Conservation (phyloP, 768 basidiomycete species). For the Panaeolus cyanescens region DNA sequence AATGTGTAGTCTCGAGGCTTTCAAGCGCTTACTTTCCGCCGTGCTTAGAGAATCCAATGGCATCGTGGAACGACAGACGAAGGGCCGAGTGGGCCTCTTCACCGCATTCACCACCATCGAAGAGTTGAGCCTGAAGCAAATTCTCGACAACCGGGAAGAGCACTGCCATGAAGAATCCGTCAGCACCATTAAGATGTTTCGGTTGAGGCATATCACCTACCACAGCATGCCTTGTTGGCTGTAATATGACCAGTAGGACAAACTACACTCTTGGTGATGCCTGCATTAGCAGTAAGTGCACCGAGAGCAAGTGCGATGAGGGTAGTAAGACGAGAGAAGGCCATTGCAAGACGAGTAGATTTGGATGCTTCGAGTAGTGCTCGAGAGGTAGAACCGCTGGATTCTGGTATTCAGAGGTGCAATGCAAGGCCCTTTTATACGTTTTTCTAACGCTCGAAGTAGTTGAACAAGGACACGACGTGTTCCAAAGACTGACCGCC, state of each 20-base stretch:
- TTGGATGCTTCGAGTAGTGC: background rate
- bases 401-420: background rate
- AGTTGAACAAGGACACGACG: too few species aligned
- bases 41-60: constrained; percentile 17
- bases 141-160: constrained; percentile 17
- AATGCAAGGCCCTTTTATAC: background rate
- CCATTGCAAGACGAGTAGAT: constrained; percentile 13
- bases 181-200: background rate
- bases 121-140: constrained; percentile 16
- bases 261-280: constrained; percentile 19
- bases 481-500: too few species aligned
- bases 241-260: constrained; percentile 22
- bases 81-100: constrained; percentile 20
- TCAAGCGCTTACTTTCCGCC: constrained; percentile 13
- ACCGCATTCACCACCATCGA: constrained; percentile 18
- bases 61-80: constrained; percentile 18
- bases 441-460: too few species aligned
- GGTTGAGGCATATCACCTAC: background rate
- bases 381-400: background rate
- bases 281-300: constrained; percentile 10
- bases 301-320: constrained; percentile 8
- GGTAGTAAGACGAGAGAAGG: constrained; percentile 13
- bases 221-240: constrained; percentile 18
- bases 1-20: background rate
- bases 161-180: background rate